Percentiles rank a stretch among this genome's conserved stretches.
phyloP scores from a whole-genome alignment of 192 early-diverging fungal species.

The Coemansia sp. region DNA sequence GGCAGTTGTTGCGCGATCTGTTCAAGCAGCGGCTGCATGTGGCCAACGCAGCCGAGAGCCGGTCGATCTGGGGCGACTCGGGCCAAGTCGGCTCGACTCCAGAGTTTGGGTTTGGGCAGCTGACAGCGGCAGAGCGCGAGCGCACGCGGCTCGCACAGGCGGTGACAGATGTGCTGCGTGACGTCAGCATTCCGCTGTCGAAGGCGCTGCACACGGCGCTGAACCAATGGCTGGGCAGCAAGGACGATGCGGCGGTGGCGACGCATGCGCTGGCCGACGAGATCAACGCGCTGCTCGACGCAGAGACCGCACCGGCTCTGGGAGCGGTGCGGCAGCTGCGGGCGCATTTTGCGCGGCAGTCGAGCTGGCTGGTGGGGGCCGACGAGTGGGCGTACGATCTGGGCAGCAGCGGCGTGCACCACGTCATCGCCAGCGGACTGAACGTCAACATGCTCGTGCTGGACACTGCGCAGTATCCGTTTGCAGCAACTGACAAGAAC shows the following conservation, averaged over 20 bases:
- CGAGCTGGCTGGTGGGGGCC: slow-evolving; percentile 88
- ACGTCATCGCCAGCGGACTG: slow-evolving; percentile 77
- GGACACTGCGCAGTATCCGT: slow-evolving; percentile 80
- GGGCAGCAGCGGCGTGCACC: slow-evolving; percentile 86
- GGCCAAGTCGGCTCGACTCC: slow-evolving; percentile 62
- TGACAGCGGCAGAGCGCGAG: slow-evolving; percentile 65
- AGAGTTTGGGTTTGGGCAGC: slow-evolving; percentile 85
- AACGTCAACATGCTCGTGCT: slow-evolving; percentile 91
- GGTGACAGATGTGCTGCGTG: slow-evolving; percentile 60
- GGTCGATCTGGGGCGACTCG: slow-evolving; percentile 70
- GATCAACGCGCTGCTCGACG: slow-evolving; percentile 18
- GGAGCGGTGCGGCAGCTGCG: slow-evolving; percentile 24
- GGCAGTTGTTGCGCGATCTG: slow-evolving; percentile 76
- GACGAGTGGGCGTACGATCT: slow-evolving; percentile 87
- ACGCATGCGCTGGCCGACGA: slow-evolving; percentile 55
- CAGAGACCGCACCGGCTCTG: slow-evolving; percentile 3
- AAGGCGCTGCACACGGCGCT: slow-evolving; percentile 61
- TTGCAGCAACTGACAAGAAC: slow-evolving; percentile 51
- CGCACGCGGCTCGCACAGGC: slow-evolving; percentile 65
- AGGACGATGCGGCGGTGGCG: slow-evolving; percentile 58
- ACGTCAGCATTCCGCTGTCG: slow-evolving; percentile 53
- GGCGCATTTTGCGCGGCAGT: slow-evolving; percentile 57
- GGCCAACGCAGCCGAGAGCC: slow-evolving; percentile 71
- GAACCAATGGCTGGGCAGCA: slow-evolving; percentile 66
- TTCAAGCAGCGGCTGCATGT: slow-evolving; percentile 75